Percentiles rank a stretch among this genome's conserved stretches.
phyloP scores from a whole-genome alignment of 768 basidiomycete species.

The Imleria badia region DNA sequence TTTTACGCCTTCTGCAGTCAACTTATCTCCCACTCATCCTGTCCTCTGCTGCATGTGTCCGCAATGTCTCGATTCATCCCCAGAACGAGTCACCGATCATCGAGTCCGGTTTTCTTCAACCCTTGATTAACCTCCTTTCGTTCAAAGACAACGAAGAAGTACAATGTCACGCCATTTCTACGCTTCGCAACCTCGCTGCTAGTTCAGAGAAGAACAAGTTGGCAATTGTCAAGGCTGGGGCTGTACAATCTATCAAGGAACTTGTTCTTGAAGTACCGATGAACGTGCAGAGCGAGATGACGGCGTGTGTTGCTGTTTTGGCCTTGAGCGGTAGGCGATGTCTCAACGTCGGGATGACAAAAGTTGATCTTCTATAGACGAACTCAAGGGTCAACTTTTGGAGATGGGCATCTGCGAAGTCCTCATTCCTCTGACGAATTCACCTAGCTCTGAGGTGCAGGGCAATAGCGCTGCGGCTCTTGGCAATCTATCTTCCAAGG shows the following conservation, averaged over 20 bases:
- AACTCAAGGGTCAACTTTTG: conserved; percentile 92
- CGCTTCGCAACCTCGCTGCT: conserved; percentile 93
- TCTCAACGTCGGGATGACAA: not conserved
- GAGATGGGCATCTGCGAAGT: conserved; percentile 99
- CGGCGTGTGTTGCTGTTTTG: conserved; percentile 95
- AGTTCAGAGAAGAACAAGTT: conserved; percentile 98
- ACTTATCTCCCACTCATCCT: conserved; percentile 97
- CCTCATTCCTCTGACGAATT: conserved; percentile 94
- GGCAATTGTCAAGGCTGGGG: conserved; percentile 96
- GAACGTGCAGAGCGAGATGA: conserved; percentile 99
- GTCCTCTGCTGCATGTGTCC: conserved; percentile 96
- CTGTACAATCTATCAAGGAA: conserved; percentile 95
- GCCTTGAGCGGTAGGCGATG: conserved; percentile 80
- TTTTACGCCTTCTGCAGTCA: conserved; percentile 92
- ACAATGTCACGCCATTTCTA: conserved; percentile 98
- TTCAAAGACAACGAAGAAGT: conserved; percentile 99
- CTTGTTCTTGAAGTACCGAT: conserved; percentile 92
- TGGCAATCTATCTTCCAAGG: conserved; percentile 96
- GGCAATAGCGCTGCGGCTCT: conserved; percentile 98
- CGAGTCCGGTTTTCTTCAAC: conserved; percentile 95
- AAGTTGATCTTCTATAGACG: conserved; percentile 56
- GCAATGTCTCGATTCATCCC: conserved; percentile 98
- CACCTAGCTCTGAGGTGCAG: conserved; percentile 95
- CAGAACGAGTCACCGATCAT: conserved; percentile 99
- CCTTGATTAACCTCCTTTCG: conserved; percentile 91